A percentile compares a stretch with the other conserved stretches of the same genome.
Conservation (phyloP, 805 yeast species). For the Torulaspora delbrueckii region DNA sequence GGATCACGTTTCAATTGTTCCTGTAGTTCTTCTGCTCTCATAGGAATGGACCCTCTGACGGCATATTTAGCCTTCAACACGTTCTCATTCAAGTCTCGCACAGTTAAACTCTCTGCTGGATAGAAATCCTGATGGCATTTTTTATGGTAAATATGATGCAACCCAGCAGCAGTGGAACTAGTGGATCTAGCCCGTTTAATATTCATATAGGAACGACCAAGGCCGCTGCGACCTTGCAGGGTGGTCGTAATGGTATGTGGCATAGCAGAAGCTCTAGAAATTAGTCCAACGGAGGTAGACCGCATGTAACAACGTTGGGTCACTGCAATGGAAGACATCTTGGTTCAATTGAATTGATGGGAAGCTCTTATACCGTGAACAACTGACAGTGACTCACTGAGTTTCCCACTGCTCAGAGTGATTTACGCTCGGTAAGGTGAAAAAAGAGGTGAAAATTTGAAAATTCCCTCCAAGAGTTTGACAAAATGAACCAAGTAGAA, state of each 20-base stretch:
- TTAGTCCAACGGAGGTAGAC: background rate
- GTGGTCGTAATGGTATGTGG: slow-evolving; percentile 3
- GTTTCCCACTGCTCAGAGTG: background rate
- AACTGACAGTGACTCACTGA: background rate
- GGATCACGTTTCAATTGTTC: slow-evolving; percentile 50
- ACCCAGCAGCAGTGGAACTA: slow-evolving; percentile 1
- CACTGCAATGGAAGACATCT: background rate
- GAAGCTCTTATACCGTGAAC: background rate
- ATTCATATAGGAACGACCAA: background rate
- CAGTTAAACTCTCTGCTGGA: slow-evolving; percentile 37
- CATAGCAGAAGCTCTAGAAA: slow-evolving; percentile 3
- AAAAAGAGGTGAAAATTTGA: background rate
- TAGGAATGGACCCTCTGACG: slow-evolving; percentile 91
- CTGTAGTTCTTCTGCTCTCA: slow-evolving; percentile 81
- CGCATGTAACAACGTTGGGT: background rate
- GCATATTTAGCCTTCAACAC: slow-evolving; percentile 90
- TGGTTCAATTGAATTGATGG: background rate
- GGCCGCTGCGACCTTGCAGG: slow-evolving; percentile 1
- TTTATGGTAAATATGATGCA: slow-evolving; percentile 8
- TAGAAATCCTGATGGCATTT: slow-evolving; percentile 14
- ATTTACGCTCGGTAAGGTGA: background rate
- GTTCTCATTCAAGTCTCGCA: slow-evolving; percentile 59
- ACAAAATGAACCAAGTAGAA: background rate
- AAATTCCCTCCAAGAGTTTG: slow-evolving; percentile 1
- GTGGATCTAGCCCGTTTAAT: slow-evolving; percentile 3